Evolutionary conservation across 192 early-diverging fungal species (phyloP), one percentile per base, ranked within the genome.

Genomic region (Coemansia sp.): DNA sequence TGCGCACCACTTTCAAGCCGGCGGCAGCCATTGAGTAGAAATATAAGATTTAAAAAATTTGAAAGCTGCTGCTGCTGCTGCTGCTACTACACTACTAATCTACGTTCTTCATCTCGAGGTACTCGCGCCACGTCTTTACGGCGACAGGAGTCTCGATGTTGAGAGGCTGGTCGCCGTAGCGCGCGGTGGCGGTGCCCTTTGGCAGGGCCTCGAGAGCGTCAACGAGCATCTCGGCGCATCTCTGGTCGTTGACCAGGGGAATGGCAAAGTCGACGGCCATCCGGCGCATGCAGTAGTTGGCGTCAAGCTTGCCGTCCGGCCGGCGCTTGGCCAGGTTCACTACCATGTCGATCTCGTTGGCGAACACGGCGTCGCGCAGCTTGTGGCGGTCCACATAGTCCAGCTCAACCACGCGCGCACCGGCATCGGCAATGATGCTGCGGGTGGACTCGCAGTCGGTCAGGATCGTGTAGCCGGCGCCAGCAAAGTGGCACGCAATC

Each of bases 221-320:
- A 29, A 95, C 91, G 60, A 99, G 96, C 77, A 99, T 75, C 65
- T 90, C 90, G 40, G 95, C 96, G 74, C 94, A 95, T 68, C 97
- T 90, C 82, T 92, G 86, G 73, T 99, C 96, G 60, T 96, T 99
- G 65, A 99, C 90, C 24, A 99, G 79, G 14, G 97, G 95, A 62
- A 99, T 92, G 22, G 92, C 94, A 77, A 96, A 94, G 74, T 99
- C 97, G 2, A 99, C 94, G 43, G 96, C 97, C 74, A 95, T 93
- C 72, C 97, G 87, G 62, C 97, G 91, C 65, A 90, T 89, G 32
- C 87, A 84, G 73, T 99, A 99, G 70, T 88, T 88, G 60, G 84
- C 54, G 65, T 92, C 84, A 1, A 57, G 60, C 27, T 85, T 85
- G 76, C 83, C 76, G 24, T 72, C 66, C 2, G 92, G 86, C 40